Conservation (phyloP, 108 stramenopile genomes). For the Skeletonema tropicum region DNA sequence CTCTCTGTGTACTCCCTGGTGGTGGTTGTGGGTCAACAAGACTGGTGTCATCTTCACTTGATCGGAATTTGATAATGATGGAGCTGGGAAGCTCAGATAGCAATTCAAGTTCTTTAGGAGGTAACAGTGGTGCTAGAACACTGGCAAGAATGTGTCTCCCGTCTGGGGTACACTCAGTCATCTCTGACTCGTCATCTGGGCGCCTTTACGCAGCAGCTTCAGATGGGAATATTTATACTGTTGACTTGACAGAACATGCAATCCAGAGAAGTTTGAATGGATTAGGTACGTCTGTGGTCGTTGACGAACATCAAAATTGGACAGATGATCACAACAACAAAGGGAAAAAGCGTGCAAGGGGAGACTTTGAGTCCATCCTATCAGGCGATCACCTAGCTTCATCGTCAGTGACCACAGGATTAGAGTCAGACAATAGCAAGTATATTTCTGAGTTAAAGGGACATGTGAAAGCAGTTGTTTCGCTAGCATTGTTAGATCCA, state of each 20-base stretch:
- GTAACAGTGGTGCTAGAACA: constrained; percentile 39
- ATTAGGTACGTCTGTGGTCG: constrained; percentile 35
- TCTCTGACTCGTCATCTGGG: constrained; percentile 42
- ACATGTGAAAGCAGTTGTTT: constrained; percentile 66
- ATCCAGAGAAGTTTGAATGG: constrained; percentile 48
- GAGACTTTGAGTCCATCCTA: constrained; percentile 27
- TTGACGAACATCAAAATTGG: constrained; percentile 11
- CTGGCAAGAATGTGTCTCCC: constrained; percentile 62
- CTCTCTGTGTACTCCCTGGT: constrained; percentile 43
- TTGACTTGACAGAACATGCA: constrained; percentile 75
- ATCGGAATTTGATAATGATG: constrained; percentile 67
- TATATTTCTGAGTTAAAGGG: constrained; percentile 64
- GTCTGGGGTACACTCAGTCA: constrained; percentile 47
- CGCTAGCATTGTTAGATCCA: constrained; percentile 64
- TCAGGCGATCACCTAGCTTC: constrained; percentile 15
- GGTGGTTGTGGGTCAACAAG: constrained; percentile 40
- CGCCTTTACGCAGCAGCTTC: constrained; percentile 68
- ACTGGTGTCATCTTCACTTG: constrained; percentile 65
- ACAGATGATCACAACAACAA: neutral
- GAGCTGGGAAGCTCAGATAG: constrained; percentile 45
- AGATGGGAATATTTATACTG: constrained; percentile 70
- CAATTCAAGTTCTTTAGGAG: constrained; percentile 9
- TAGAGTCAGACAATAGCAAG: constrained; percentile 20
- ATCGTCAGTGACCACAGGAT: neutral
- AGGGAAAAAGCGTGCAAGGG: neutral